Base-by-base conservation (phyloP, 78 protist genomes). In the Speleostelium caveatum region DNA sequence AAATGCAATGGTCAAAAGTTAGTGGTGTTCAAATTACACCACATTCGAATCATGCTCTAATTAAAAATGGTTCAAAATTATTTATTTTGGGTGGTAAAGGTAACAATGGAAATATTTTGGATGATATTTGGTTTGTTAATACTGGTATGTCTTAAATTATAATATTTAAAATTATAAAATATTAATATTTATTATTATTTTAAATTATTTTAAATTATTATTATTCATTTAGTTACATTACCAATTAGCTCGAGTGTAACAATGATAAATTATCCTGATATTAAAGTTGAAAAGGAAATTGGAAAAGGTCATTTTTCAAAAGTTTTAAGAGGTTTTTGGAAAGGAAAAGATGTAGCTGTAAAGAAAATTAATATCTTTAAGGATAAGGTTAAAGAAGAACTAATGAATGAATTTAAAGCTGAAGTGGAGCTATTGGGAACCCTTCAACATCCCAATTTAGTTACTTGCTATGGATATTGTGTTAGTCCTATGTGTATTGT, bases 111-210 rank as follows among this genome's bases (percentile, higher is more conserved):
- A 68, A 10, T 22, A 58, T 83, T 16, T 59, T 83, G 17, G 91
- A 83, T 71, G 91, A 83, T 83, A 58, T 83, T 45, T 83, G 91
- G 91, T 69, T 69, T 83, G 91, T 60, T 17, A 83, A 83, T 69
- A 83, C 91, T 3, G 78, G n/a, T n/a, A n/a, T n/a, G n/a, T n/a
- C n/a, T n/a, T n/a, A n/a, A n/a, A n/a, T n/a, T n/a, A n/a, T n/a
- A n/a, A n/a, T n/a, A n/a, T n/a, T n/a, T n/a, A n/a, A n/a, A n/a
- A n/a, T n/a, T n/a, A n/a, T n/a, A n/a, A n/a, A 36, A 36, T 38
- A 65, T 19, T 30, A n/a, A 10, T 24, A 19, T 3, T 22, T 2
- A 45, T 16, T 49, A 4, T 49, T 4, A 8, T 24, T 49, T 51
- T 71, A 71, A 71, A 24, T n/a, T 42, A 71, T 51, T n/a, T 19